These are phyloP conservation scores for Rhizopogon vinicolor DNA, from an alignment of 768 basidiomycete genomes.

Conservation along the genomic window DNA sequence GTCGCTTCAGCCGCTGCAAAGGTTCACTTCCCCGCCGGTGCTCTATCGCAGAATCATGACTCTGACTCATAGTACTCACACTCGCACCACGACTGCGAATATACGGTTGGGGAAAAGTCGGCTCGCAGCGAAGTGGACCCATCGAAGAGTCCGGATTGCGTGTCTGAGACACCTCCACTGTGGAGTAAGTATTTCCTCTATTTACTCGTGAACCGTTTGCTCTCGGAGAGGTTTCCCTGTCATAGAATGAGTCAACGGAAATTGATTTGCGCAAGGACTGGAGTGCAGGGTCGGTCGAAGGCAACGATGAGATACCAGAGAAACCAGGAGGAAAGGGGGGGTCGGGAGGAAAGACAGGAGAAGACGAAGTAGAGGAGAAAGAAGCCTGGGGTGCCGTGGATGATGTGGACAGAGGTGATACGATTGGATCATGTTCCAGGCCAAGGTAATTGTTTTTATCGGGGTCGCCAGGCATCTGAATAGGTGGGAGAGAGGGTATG, in stretches of 20 bases:
- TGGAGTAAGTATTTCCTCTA: conserved; percentile 32
- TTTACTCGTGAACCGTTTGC: conserved; percentile 30
- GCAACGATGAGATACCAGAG: neutral
- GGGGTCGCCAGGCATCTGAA: conserved; percentile 33
- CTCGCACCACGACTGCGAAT: conserved; percentile 53
- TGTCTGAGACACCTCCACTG: conserved; percentile 31
- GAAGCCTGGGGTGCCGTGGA: conserved; percentile 36
- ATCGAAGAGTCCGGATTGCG: conserved; percentile 22
- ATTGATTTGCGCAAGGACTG: conserved; percentile 62
- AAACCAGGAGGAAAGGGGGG: neutral
- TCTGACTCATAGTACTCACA: conserved; percentile 43
- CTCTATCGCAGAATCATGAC: conserved; percentile 31
- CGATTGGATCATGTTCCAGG: conserved; percentile 11
- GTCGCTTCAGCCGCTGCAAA: conserved; percentile 38
- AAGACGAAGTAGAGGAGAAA: conserved; percentile 39
- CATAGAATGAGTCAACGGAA: conserved; percentile 71
- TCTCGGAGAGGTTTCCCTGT: conserved; percentile 30
- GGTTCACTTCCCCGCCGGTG: conserved; percentile 53
- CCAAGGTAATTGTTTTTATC: conserved; percentile 9
- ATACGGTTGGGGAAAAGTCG: conserved; percentile 27
- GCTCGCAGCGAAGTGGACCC: conserved; percentile 21
- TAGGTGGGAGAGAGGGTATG: conserved; percentile 42
- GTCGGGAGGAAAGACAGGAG: conserved; percentile 20
- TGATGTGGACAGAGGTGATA: conserved; percentile 19
- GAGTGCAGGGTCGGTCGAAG: conserved; percentile 19